These are phyloP conservation scores for Aphanoascus verrucosus DNA, from an alignment of 2,329 filamentous ascomycete species.

Conservation along the genomic window DNA sequence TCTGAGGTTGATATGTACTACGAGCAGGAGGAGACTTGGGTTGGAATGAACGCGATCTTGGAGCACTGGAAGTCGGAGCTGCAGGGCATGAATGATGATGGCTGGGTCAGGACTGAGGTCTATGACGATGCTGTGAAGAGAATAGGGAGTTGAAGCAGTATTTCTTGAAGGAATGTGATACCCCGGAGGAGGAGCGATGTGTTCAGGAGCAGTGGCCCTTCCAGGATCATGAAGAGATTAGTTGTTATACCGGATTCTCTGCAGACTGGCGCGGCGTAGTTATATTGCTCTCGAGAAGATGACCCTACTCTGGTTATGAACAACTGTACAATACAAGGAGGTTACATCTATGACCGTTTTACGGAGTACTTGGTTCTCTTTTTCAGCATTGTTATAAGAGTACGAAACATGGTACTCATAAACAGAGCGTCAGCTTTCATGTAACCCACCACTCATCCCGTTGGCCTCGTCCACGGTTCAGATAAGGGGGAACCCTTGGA, in stretches of 20 bases:
- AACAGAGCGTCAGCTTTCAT: no score
- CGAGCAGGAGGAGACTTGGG: slow-evolving; percentile 19
- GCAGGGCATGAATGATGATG: slow-evolving; percentile 7
- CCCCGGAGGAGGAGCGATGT: slow-evolving; percentile 7
- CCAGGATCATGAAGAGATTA: slow-evolving; percentile 14
- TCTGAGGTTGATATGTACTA: slow-evolving; percentile 13
- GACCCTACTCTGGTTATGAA: no score
- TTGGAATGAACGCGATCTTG: slow-evolving; percentile 17
- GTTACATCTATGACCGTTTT: no score
- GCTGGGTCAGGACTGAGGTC: slow-evolving; percentile 8
- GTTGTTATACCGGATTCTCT: not conserved
- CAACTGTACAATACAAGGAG: no score
- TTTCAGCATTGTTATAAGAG: no score
- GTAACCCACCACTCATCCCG: no score
- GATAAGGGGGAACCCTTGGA: no score
- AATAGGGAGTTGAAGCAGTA: slow-evolving; percentile 9
- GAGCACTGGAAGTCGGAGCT: slow-evolving; percentile 18
- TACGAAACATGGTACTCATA: no score
- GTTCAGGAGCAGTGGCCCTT: slow-evolving; percentile 11
- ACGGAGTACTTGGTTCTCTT: no score
- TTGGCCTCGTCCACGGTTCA: no score
- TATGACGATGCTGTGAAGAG: slow-evolving; percentile 8
- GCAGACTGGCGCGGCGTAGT: no score
- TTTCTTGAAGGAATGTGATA: slow-evolving; percentile 10
- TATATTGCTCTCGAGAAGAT: no score